Evolutionary conservation across 2,329 filamentous ascomycete genomes (phyloP).

Genomic region (Colletotrichum musicola): DNA sequence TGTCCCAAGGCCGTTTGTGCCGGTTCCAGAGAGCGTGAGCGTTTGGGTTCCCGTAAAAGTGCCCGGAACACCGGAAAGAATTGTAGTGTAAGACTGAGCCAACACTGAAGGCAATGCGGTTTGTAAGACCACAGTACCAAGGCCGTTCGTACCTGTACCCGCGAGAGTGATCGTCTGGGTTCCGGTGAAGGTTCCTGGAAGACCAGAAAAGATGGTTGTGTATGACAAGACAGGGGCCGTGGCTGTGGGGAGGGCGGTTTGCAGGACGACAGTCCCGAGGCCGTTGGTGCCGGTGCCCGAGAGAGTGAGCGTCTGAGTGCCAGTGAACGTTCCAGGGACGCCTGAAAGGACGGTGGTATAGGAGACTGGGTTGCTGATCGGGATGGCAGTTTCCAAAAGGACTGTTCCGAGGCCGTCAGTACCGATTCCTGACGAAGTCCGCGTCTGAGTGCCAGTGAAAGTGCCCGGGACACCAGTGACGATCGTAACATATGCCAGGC

Average conservation of each 20-base stretch:
- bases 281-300: background rate
- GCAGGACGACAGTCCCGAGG: background rate
- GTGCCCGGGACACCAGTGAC: constrained; percentile 11
- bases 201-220: constrained; percentile 13
- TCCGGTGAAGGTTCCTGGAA: constrained; percentile 18
- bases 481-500: constrained; percentile 1
- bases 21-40: background rate
- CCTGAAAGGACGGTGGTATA: constrained; percentile 10
- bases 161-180: constrained; percentile 17
- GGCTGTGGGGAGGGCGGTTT: constrained; percentile 6
- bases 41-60: background rate
- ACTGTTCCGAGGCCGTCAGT: constrained; percentile 8
- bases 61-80: background rate
- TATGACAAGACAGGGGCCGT: background rate
- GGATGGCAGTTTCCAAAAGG: constrained; percentile 6
- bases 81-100: constrained; percentile 1
- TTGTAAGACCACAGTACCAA: constrained; percentile 18
- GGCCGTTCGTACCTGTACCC: background rate
- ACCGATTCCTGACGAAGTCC: background rate
- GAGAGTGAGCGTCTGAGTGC: background rate
- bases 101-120: constrained; percentile 7
- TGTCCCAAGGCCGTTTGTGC: background rate
- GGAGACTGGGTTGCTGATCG: background rate
- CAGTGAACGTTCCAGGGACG: background rate
- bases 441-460: constrained; percentile 2